Percentiles rank a stretch among this genome's conserved stretches.
phyloP scores from a whole-genome alignment of 345 rosid genomes.

The Salix udensis region DNA sequence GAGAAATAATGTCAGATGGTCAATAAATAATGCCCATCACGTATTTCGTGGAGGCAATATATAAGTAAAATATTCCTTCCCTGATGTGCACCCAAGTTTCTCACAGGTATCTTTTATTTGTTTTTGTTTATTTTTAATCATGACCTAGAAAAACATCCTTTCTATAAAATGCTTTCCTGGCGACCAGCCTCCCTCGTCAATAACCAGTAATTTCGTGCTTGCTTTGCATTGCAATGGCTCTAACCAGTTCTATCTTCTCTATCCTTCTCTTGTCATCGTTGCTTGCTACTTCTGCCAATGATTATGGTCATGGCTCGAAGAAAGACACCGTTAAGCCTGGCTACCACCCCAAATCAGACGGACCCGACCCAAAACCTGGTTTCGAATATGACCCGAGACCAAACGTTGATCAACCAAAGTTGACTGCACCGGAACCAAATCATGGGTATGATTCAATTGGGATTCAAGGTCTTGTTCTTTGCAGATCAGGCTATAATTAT shows the following conservation, averaged over 20 bases:
- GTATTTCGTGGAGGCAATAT: no score
- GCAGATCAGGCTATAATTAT: neutral
- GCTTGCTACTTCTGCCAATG: neutral
- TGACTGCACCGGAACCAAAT: neutral
- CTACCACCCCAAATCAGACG: neutral
- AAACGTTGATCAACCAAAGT: neutral
- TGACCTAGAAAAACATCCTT: no score
- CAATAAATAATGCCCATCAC: no score
- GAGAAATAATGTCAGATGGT: no score
- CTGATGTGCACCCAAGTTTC: no score
- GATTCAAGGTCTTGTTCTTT: neutral
- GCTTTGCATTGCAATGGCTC: neutral
- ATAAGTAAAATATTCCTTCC: no score
- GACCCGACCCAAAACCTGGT: neutral
- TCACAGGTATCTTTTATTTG: no score
- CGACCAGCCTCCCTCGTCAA: neutral
- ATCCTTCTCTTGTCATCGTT: neutral
- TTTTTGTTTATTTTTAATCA: no score
- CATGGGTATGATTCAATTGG: neutral
- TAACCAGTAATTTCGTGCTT: neutral
- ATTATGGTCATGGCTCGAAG: neutral
- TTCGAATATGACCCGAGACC: neutral
- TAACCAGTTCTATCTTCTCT: neutral
- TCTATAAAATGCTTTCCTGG: neutral
- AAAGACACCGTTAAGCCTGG: neutral